phyloP scores from a whole-genome alignment of 176 grass and related monocot species.

The Saccharum officinarum region DNA sequence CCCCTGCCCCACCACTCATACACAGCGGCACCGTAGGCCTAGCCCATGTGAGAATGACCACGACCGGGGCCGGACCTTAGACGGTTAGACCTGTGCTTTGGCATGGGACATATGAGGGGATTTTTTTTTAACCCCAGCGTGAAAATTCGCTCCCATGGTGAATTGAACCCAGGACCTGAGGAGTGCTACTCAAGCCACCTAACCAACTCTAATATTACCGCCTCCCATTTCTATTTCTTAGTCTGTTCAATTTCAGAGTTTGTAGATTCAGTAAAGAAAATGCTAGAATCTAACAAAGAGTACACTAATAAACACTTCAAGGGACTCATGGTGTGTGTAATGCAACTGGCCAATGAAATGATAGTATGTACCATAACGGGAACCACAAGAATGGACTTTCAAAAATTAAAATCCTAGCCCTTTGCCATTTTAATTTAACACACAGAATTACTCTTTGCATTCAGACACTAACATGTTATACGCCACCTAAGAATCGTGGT shows the following conservation, averaged over 20 bases:
- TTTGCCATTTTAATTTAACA: constrained; percentile 15
- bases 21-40: too few relatives aligned
- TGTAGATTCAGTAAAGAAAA: background rate
- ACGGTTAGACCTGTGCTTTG: too few relatives aligned
- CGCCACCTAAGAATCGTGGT: background rate
- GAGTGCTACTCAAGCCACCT: background rate
- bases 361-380: background rate
- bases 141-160: background rate
- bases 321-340: background rate
- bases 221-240: background rate
- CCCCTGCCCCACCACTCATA: too few relatives aligned
- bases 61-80: too few relatives aligned
- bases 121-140: background rate
- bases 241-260: background rate
- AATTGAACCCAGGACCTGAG: background rate
- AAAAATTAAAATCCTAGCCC: background rate
- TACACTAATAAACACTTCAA: background rate
- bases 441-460: background rate
- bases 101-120: background rate
- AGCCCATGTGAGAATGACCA: too few relatives aligned
- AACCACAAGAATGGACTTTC: background rate
- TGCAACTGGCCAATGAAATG: background rate
- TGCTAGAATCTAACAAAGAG: background rate
- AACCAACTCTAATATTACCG: background rate
- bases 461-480: background rate